Evolutionary conservation across 805 yeast genomes (phyloP).

Genomic region (Wickerhamomyces kurtzmanii): DNA sequence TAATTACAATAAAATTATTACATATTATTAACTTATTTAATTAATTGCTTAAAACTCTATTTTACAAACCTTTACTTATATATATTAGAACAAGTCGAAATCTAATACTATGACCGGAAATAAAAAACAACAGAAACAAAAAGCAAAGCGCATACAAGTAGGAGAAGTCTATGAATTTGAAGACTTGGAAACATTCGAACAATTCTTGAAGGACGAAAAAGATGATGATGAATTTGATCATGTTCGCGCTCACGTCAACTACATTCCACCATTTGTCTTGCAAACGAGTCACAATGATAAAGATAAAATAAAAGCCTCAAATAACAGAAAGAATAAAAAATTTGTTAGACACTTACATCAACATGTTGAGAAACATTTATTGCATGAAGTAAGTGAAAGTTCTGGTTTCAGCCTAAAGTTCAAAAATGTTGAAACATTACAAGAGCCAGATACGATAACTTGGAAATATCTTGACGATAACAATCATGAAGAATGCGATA

Average conservation of each 20-base stretch:
- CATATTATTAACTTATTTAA: too few species aligned
- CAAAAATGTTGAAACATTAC: conserved; percentile 36
- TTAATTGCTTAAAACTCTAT: too few species aligned
- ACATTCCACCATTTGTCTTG: conserved; percentile 67
- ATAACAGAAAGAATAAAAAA: conserved; percentile 62
- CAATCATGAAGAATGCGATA: conserved; percentile 42
- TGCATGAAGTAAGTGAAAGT: conserved; percentile 53
- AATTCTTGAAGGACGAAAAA: conserved; percentile 57
- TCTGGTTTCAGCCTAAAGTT: conserved; percentile 47
- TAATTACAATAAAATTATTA: too few species aligned
- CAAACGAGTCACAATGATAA: conserved; percentile 58
- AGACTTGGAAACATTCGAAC: conserved; percentile 50
- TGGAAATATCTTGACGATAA: conserved; percentile 58
- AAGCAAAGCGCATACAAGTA: conserved; percentile 9
- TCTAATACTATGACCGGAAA: conserved; percentile 11
- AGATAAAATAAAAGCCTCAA: conserved; percentile 63
- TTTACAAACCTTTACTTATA: too few species aligned
- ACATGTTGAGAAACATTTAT: conserved; percentile 61
- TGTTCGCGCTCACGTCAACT: conserved; percentile 54
- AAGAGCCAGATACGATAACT: conserved; percentile 35
- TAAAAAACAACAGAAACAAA: conserved; percentile 12
- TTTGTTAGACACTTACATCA: conserved; percentile 68
- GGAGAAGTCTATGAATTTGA: conserved; percentile 37
- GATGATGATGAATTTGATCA: conserved; percentile 70
- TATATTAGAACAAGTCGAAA: too few species aligned